phyloP scores from a whole-genome alignment of 1,284 basidiomycete species.

The Cystobasidiaceae sp. region DNA sequence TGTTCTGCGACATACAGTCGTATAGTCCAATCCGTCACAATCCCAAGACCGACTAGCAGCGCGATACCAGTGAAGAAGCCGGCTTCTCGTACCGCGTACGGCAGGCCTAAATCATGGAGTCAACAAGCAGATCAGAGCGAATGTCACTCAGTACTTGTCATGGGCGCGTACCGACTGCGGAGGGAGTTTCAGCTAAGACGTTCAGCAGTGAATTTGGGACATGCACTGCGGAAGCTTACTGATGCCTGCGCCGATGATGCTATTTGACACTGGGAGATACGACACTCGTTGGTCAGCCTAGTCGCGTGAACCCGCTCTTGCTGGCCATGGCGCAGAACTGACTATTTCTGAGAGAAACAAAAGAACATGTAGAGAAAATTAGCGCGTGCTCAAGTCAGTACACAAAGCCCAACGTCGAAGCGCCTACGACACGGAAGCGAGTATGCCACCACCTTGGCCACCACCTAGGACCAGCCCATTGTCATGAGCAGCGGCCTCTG shows the following conservation, averaged over 20 bases:
- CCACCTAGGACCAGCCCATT: conserved; percentile 13
- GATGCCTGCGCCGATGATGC: conserved; percentile 11
- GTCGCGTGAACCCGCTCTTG: too few relatives aligned
- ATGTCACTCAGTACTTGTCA: too few relatives aligned
- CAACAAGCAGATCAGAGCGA: too few relatives aligned
- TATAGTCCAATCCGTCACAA: conserved; percentile 96
- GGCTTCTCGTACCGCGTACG: conserved; percentile 54
- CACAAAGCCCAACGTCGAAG: not conserved
- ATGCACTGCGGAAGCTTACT: conserved; percentile 8
- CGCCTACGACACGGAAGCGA: conserved; percentile 31
- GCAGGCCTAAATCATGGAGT: too few relatives aligned
- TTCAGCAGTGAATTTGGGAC: conserved; percentile 40
- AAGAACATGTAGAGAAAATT: not conserved
- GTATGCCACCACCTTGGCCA: conserved; percentile 32
- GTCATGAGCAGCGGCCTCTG: not conserved
- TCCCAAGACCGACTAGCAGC: conserved; percentile 72
- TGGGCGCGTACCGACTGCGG: not conserved
- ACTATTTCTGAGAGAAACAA: conserved; percentile 13
- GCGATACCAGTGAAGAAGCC: conserved; percentile 63
- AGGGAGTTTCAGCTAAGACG: not conserved
- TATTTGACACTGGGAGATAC: conserved; percentile 45
- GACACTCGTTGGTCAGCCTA: too few relatives aligned
- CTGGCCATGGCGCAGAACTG: not conserved
- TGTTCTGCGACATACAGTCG: conserved; percentile 54
- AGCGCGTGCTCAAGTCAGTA: not conserved